phyloP scores from a whole-genome alignment of 2,329 filamentous ascomycete species.

The Cordyceps pruinosa region DNA sequence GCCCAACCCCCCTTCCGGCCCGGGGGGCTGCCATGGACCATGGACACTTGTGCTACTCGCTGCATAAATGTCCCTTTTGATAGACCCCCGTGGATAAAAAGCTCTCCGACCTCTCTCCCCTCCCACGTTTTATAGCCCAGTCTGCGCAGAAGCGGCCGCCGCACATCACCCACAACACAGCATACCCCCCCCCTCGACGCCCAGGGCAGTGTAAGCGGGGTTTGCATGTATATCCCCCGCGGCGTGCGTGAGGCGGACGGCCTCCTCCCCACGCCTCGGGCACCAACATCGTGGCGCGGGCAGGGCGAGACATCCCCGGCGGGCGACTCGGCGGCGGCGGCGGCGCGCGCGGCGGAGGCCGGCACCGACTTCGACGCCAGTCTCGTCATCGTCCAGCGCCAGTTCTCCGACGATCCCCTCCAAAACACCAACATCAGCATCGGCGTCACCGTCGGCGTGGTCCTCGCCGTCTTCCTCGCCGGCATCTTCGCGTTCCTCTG shows the following conservation, averaged over 20 bases:
- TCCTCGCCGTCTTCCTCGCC: conserved; percentile 33
- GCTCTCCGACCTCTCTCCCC: not conserved
- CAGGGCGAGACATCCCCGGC: not conserved
- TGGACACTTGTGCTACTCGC: not conserved
- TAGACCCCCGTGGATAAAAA: not conserved
- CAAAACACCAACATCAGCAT: conserved; percentile 35
- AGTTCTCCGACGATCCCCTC: conserved; percentile 18
- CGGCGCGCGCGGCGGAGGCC: not conserved
- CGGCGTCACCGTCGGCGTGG: conserved; percentile 36
- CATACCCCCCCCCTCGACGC: not conserved
- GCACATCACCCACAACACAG: not conserved
- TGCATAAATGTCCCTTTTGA: not conserved
- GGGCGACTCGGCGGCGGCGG: not conserved
- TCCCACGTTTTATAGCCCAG: not conserved
- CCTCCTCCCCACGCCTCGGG: not conserved
- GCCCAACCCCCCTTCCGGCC: conserved; percentile 2
- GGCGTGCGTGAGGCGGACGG: not conserved
- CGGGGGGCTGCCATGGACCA: not conserved
- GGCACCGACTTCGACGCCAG: not conserved
- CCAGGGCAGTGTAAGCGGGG: not conserved
- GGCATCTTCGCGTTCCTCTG: conserved; percentile 32
- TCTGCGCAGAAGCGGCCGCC: not conserved
- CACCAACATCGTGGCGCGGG: not conserved
- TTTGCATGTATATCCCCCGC: conserved; percentile 11
- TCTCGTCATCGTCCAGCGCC: conserved; percentile 6